These are phyloP conservation scores for Arachnomyces sp. DNA, from an alignment of 2,329 filamentous ascomycete genomes.

Conservation along the genomic window DNA sequence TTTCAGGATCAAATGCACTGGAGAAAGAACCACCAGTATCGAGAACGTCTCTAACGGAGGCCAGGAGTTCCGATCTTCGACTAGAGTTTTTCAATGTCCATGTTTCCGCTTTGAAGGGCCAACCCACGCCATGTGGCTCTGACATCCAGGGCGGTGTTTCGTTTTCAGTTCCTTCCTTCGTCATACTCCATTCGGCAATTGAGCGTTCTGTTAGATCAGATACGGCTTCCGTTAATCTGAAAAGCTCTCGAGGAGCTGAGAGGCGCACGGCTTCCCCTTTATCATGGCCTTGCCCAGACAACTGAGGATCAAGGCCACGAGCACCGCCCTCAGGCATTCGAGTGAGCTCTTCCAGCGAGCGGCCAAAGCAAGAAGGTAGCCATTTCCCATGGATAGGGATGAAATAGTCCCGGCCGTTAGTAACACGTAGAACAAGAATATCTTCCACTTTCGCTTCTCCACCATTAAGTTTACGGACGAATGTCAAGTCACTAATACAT, in stretches of 20 bases:
- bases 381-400: conserved; percentile 71
- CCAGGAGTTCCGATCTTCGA: conserved; percentile 38
- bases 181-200: conserved; percentile 58
- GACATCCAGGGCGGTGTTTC: conserved; percentile 45
- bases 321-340: conserved; percentile 71
- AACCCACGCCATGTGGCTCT: conserved; percentile 39
- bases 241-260: conserved; percentile 81
- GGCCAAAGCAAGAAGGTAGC: conserved; percentile 74
- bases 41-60: conserved; percentile 54
- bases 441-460: conserved; percentile 64
- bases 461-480: conserved; percentile 65
- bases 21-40: conserved; percentile 61
- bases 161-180: conserved; percentile 29
- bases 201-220: conserved; percentile 52
- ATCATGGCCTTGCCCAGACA: conserved; percentile 26
- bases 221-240: conserved; percentile 78
- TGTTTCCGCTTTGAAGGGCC: conserved; percentile 52
- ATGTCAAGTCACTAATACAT: conserved; percentile 55
- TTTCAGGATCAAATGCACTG: conserved; percentile 55
- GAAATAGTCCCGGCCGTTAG: conserved; percentile 83
- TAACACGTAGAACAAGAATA: conserved; percentile 76
- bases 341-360: conserved; percentile 82
- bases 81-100: conserved; percentile 38
- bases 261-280: conserved; percentile 45
- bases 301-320: conserved; percentile 51